Evolutionary conservation across 768 basidiomycete species (phyloP), one percentile per base, ranked within the genome.

Genomic region (Amanita phalloides): DNA sequence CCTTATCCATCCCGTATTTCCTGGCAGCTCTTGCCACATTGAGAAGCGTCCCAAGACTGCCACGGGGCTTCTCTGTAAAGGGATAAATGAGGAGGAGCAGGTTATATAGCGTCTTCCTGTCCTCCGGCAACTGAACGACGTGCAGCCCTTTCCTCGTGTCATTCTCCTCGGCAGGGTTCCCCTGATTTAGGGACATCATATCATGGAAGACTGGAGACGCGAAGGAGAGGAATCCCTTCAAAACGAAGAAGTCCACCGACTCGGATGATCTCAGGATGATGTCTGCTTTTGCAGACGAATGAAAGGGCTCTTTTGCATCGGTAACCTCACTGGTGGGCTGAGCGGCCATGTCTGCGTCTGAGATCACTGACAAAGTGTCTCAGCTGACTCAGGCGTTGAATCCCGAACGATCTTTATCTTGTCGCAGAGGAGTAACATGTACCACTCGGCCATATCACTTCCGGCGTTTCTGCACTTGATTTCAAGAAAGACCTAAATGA

Each of bases 201-300:
- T 51, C 59, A 17, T 53, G 53, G 50, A 70, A 71, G 8, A 68
- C 50, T 2, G 66, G 59, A 2, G 71, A 71, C 3, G 60, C 57
- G 8, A 65, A 30, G 6, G 62, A 54, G 6, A 71, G 58, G 1
- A 69, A 50, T 14, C 48, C 39, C 50, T 62, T 62, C 48, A 57
- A 57, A 32, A 64, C 59, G 25, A 57, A 59, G 55, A 68, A 68
- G 48, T 70, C 60, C 35, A 66, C 48, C 7, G 55, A 55, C 53
- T 71, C 68, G n/a, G 57, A 59, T 11, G 62, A 57, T 13, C 54
- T 59, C 8, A 66, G 54, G 38, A 66, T 61, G 11, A 63, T 45
- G 49, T 66, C 59, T 11, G 58, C 56, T 20, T 59, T 50, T 17
- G 44, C 35, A 21, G 54, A 48, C 8, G 51, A 48, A 14, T 42